These are phyloP conservation scores for Cnidoscolus chayamansa DNA, from an alignment of 441 rosid genomes.

Conservation along the genomic window DNA sequence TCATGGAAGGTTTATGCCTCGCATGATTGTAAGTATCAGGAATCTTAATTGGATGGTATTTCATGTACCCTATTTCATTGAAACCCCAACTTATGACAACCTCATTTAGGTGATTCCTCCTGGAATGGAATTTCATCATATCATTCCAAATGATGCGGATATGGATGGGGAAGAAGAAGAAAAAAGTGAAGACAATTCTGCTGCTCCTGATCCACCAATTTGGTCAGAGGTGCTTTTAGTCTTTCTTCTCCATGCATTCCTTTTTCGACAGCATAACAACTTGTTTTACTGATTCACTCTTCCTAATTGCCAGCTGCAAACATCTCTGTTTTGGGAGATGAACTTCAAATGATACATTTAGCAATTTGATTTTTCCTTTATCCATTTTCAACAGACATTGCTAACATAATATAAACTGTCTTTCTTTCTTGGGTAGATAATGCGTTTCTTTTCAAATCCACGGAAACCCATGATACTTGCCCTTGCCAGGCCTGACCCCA, in stretches of 20 bases:
- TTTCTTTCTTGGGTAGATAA: slow-evolving; percentile 49
- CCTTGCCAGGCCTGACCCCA: slow-evolving; percentile 97
- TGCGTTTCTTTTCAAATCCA: slow-evolving; percentile 90
- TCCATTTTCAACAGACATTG: neutral
- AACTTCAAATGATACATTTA: neutral
- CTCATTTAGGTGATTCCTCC: slow-evolving; percentile 79
- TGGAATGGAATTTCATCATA: slow-evolving; percentile 95
- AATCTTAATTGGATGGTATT: neutral
- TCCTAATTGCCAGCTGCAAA: neutral
- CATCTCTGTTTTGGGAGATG: neutral
- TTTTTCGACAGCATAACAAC: neutral
- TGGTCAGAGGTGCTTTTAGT: slow-evolving; percentile 70
- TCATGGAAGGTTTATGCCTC: slow-evolving; percentile 84
- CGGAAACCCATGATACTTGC: slow-evolving; percentile 96
- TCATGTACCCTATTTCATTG: neutral
- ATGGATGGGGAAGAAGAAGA: slow-evolving; percentile 59
- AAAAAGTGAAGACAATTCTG: slow-evolving; percentile 55
- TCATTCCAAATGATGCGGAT: slow-evolving; percentile 77
- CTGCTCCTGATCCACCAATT: slow-evolving; percentile 77
- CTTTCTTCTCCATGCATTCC: neutral
- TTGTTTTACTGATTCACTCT: neutral
- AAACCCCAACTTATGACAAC: slow-evolving; percentile 5
- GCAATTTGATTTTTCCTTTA: neutral
- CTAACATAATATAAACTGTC: neutral
- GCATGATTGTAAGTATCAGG: slow-evolving; percentile 66